Percentiles rank a stretch among this genome's conserved stretches.
Evolutionary conservation across 1,284 basidiomycete species (phyloP).

Genomic region (Coriolopsis trogii): DNA sequence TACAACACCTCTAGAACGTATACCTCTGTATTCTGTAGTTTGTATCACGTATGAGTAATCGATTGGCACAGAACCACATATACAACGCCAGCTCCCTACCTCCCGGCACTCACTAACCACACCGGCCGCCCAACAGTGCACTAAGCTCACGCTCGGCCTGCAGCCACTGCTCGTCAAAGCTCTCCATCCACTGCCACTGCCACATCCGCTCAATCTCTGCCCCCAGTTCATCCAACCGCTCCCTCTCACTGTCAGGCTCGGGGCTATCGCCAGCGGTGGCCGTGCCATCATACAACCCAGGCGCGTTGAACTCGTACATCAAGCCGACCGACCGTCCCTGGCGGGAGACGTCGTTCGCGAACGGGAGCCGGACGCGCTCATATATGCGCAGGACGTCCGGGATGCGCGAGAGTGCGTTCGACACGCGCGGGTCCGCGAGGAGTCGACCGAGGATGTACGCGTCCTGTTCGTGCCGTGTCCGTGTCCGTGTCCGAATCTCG

Average conservation of each 20-base stretch:
- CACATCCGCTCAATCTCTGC: slow-evolving; percentile 12
- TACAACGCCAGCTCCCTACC: too few species aligned
- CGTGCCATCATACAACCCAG: slow-evolving; percentile 1
- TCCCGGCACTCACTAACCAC: too few species aligned
- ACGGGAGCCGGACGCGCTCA: slow-evolving; percentile 35
- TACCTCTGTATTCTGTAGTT: neutral
- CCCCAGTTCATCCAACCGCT: slow-evolving; percentile 9
- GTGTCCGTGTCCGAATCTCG: neutral
- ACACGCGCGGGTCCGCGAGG: slow-evolving; percentile 31
- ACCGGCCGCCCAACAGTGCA: neutral
- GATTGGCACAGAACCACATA: neutral
- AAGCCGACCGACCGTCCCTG: slow-evolving; percentile 20
- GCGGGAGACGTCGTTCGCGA: slow-evolving; percentile 19
- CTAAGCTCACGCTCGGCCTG: slow-evolving; percentile 1
- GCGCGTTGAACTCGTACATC: slow-evolving; percentile 29
- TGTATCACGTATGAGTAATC: neutral
- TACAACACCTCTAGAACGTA: neutral
- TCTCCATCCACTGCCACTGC: slow-evolving; percentile 18
- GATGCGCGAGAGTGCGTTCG: slow-evolving; percentile 23
- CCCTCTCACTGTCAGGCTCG: neutral
- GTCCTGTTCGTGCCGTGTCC: too few species aligned
- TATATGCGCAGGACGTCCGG: slow-evolving; percentile 33
- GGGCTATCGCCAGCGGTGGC: neutral
- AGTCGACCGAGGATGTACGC: slow-evolving; percentile 39
- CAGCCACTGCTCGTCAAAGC: slow-evolving; percentile 5